Evolutionary conservation across 768 basidiomycete genomes (phyloP).

Genomic region (Tulasnella sp.): DNA sequence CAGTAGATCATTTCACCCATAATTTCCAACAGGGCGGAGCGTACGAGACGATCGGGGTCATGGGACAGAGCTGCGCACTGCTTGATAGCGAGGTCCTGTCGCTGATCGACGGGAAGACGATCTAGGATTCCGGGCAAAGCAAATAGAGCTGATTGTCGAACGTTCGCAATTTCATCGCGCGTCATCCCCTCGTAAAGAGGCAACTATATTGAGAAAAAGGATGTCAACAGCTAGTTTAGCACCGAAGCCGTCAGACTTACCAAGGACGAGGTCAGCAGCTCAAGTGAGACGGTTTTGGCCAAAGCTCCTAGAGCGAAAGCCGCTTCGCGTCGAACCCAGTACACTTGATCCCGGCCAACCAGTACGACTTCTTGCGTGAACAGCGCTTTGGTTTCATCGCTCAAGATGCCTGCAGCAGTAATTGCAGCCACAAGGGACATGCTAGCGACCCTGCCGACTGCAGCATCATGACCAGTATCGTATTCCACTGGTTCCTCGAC

Average conservation of each 20-base stretch:
- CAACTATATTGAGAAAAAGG: slow-evolving; percentile 41
- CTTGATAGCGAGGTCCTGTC: slow-evolving; percentile 57
- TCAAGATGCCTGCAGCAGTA: slow-evolving; percentile 56
- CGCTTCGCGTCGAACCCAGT: slow-evolving; percentile 78
- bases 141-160: slow-evolving; percentile 80
- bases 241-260: slow-evolving; percentile 35
- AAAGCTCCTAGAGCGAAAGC: slow-evolving; percentile 82
- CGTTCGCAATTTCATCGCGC: slow-evolving; percentile 66
- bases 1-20: slow-evolving; percentile 84
- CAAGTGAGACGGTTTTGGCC: slow-evolving; percentile 77
- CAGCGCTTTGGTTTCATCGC: slow-evolving; percentile 44
- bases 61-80: slow-evolving; percentile 53
- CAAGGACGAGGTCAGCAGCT: slow-evolving; percentile 55
- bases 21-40: slow-evolving; percentile 72
- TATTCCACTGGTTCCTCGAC: slow-evolving; percentile 24
- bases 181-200: slow-evolving; percentile 68
- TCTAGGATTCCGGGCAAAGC: slow-evolving; percentile 73
- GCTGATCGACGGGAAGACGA: slow-evolving; percentile 50
- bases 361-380: slow-evolving; percentile 72
- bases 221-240: not conserved
- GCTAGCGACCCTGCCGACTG: slow-evolving; percentile 77
- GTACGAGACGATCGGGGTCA: slow-evolving; percentile 61
- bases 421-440: slow-evolving; percentile 91
- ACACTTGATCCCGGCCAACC: slow-evolving; percentile 54
- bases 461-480: slow-evolving; percentile 59